These are phyloP conservation scores for Podaxis sp. DNA, from an alignment of 768 basidiomycete species.

Conservation along the genomic window DNA sequence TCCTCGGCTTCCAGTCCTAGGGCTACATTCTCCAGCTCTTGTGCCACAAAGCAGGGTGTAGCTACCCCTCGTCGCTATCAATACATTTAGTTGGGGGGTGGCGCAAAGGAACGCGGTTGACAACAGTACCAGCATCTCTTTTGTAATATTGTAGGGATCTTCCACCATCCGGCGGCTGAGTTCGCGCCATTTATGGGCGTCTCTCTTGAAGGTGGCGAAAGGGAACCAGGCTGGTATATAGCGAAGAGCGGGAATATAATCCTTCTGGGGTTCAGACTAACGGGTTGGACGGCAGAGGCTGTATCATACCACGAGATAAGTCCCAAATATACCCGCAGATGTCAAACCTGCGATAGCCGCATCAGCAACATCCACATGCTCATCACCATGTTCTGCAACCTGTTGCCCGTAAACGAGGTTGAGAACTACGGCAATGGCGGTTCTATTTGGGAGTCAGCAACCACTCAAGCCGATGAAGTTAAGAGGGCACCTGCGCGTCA, in stretches of 20 bases:
- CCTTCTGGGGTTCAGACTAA: conserved; percentile 15
- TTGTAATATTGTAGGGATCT: conserved; percentile 33
- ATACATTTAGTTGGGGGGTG: neutral
- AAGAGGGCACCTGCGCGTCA: conserved; percentile 28
- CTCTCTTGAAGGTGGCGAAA: conserved; percentile 33
- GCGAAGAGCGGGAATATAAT: conserved; percentile 31
- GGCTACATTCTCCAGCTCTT: conserved; percentile 28
- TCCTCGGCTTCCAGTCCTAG: conserved; percentile 21
- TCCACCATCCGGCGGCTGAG: conserved; percentile 31
- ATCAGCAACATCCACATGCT: conserved; percentile 37
- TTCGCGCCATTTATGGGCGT: conserved; percentile 32
- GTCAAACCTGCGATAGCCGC: conserved; percentile 30
- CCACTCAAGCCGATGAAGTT: neutral
- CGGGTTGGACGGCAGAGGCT: neutral
- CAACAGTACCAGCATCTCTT: conserved; percentile 25
- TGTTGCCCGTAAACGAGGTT: conserved; percentile 36
- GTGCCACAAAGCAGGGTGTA: conserved; percentile 29
- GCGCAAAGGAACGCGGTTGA: neutral
- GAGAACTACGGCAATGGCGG: conserved; percentile 34
- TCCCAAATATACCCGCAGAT: conserved; percentile 36
- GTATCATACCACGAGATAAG: conserved; percentile 35
- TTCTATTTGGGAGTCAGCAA: conserved; percentile 16
- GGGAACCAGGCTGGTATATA: conserved; percentile 39
- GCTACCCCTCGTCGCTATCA: conserved; percentile 25
- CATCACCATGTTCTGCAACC: conserved; percentile 32